Percentiles rank a stretch among this genome's conserved stretches.
phyloP scores from a whole-genome alignment of 2,329 filamentous ascomycete species.

The Sporothrix brasiliensis region DNA sequence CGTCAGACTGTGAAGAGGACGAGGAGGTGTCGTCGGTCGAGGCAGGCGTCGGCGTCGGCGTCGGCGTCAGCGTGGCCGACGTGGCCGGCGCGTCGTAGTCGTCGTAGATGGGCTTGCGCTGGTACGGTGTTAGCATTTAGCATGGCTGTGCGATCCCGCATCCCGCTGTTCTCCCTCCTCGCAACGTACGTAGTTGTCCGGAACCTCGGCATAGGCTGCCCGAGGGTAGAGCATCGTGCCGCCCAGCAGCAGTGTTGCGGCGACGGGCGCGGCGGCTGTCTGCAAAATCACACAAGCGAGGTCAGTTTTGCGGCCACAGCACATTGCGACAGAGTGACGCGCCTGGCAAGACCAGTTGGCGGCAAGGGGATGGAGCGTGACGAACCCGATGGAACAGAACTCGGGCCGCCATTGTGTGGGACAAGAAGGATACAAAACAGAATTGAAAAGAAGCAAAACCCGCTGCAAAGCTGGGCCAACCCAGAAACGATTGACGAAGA shows the following conservation, averaged over 20 bases:
- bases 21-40: slow-evolving; percentile 30
- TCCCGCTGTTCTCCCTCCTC: not conserved
- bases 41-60: slow-evolving; percentile 34
- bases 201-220: slow-evolving; percentile 56
- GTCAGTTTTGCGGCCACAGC: not conserved
- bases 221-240: slow-evolving; percentile 53
- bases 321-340: not conserved
- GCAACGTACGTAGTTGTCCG: slow-evolving; percentile 39
- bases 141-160: not conserved
- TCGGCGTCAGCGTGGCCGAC: slow-evolving; percentile 34
- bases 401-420: slow-evolving; percentile 59
- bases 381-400: slow-evolving; percentile 61
- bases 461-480: not conserved
- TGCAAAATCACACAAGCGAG: slow-evolving; percentile 37
- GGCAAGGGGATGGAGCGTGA: not conserved
- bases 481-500: slow-evolving; percentile 18
- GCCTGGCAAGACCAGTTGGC: not conserved
- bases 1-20: slow-evolving; percentile 16
- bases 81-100: slow-evolving; percentile 53
- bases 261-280: slow-evolving; percentile 58
- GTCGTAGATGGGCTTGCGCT: slow-evolving; percentile 82
- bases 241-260: slow-evolving; percentile 55
- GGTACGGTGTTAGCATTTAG: slow-evolving; percentile 27
- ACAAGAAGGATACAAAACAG: not conserved
- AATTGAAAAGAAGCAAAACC: not conserved